Evolutionary conservation across 2,329 filamentous ascomycete genomes (phyloP).

Genomic region (Ceratocystis eucalypticola): DNA sequence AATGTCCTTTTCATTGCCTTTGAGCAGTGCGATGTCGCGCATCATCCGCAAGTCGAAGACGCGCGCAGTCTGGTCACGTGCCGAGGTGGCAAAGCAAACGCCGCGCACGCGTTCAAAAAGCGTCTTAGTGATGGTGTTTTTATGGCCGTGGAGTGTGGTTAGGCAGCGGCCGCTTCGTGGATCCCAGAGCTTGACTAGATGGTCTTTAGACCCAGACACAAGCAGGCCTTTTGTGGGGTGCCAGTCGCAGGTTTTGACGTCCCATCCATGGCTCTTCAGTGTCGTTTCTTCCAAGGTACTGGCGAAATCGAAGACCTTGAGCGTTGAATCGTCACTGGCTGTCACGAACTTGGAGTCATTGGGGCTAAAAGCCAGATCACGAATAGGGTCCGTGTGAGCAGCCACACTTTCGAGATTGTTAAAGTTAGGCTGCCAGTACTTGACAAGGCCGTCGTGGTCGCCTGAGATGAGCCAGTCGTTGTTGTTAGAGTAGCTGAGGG

Average conservation of each 20-base stretch:
- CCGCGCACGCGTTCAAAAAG: conserved; percentile 78
- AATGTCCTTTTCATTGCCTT: conserved; percentile 93
- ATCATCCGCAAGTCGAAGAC: conserved; percentile 96
- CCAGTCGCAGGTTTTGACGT: conserved; percentile 95
- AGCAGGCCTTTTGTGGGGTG: conserved; percentile 88
- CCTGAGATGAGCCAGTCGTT: conserved; percentile 95
- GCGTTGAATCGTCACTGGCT: conserved; percentile 79
- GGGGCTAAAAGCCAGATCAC: conserved; percentile 84
- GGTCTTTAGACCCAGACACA: conserved; percentile 93
- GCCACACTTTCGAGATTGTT: conserved; percentile 95
- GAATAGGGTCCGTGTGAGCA: conserved; percentile 77
- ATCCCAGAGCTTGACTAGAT: conserved; percentile 96
- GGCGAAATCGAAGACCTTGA: conserved; percentile 96
- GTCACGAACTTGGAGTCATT: conserved; percentile 94
- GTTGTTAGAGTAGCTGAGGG: conserved; percentile 78
- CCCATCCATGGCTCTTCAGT: conserved; percentile 91
- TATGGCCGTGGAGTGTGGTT: conserved; percentile 89
- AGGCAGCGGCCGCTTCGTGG: conserved; percentile 81
- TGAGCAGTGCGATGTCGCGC: conserved; percentile 86
- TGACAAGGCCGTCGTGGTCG: conserved; percentile 87
- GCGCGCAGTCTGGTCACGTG: conserved; percentile 80
- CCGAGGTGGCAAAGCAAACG: conserved; percentile 77
- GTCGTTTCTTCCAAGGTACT: conserved; percentile 69
- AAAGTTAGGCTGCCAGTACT: conserved; percentile 98
- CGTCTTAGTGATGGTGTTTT: conserved; percentile 91